These are phyloP conservation scores for Acanthamoeba castellanii DNA, from an alignment of 208 protist species.

Conservation along the genomic window DNA sequence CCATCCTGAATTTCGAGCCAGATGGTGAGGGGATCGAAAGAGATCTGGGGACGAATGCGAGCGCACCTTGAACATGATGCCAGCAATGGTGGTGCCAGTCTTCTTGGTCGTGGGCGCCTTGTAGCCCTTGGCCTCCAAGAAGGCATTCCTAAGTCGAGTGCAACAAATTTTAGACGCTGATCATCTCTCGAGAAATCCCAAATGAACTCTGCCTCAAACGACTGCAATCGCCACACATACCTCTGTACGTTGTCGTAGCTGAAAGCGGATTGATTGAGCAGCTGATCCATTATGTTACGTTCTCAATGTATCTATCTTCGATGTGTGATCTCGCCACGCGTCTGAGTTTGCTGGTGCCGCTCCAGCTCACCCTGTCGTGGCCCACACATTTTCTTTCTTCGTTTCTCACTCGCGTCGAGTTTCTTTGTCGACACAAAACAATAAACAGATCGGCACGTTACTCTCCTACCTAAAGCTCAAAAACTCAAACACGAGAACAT, in stretches of 20 bases:
- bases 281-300: not conserved
- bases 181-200: not conserved
- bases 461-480: too few relatives aligned
- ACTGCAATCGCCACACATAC: not conserved
- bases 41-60: not conserved
- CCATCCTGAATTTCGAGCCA: slow-evolving; percentile 89
- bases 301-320: not conserved
- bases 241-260: slow-evolving; percentile 45
- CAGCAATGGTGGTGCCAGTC: slow-evolving; percentile 99
- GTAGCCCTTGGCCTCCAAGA: slow-evolving; percentile 73
- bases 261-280: slow-evolving; percentile 39
- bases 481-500: too few relatives aligned
- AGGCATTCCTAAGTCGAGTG: slow-evolving; percentile 19
- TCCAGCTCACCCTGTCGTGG: slow-evolving; percentile 21
- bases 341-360: not conserved
- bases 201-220: not conserved
- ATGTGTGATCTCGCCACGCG: not conserved
- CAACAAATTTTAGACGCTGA: not conserved
- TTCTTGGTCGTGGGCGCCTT: slow-evolving; percentile 90
- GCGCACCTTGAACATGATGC: slow-evolving; percentile 96
- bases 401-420: not conserved
- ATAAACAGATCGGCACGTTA: too few relatives aligned
- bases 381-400: not conserved
- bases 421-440: not conserved
- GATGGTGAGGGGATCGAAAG: not conserved